Base-by-base conservation (phyloP, 2,329 filamentous ascomycete genomes). In the Cladosporium sp. region DNA sequence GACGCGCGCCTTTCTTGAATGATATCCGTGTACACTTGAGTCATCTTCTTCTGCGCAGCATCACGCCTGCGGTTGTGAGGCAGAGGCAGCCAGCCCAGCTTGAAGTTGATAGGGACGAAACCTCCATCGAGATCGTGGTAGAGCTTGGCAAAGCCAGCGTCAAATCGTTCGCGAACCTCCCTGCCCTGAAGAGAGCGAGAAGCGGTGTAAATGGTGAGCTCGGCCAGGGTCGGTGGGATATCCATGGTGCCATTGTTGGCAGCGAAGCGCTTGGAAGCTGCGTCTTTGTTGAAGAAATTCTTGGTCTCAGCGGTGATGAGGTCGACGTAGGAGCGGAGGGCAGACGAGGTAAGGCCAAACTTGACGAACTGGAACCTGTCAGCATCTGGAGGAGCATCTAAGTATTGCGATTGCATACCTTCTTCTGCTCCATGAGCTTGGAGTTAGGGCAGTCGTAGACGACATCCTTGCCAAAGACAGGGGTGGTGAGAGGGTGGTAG, bases 341-440 rank as follows among this genome's bases (percentile, higher is more conserved):
- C 86, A 59, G 89, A 85, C 64, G 86, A 86, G 25, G 88, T 91
- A 56, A 92, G 84, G 62, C 88, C 88, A 67, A 88, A 85, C 75
- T 92, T 92, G 85, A 92, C 89, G 70, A 92, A 91, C 87, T 84
- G 67, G 22, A 7, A 36, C n/a, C 37, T 22, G 45, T 65, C 30
- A 58, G 42, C 42, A 56, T 19, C 25, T 6, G 25, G 3, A 3
- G 25, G 25, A 25, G n/a, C 3, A 17, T 22, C 12, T 43, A n/a
- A 4, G 12, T 8, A 2, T 37, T 37, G 30, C 49, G 20, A 49
- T n/a, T 55, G 54, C 76, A 63, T 73, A 92, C 89, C 85, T 93
- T 94, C 81, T 96, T 96, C 80, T 96, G 91, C 78, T 96, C 91
- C 91, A 96, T 95, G 70, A 96, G 83, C 77, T 95, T 95, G 60